Percentiles rank a stretch among this genome's conserved stretches.
phyloP scores from a whole-genome alignment of 2,329 filamentous ascomycete species.

The Leptosphaerulina australis region DNA sequence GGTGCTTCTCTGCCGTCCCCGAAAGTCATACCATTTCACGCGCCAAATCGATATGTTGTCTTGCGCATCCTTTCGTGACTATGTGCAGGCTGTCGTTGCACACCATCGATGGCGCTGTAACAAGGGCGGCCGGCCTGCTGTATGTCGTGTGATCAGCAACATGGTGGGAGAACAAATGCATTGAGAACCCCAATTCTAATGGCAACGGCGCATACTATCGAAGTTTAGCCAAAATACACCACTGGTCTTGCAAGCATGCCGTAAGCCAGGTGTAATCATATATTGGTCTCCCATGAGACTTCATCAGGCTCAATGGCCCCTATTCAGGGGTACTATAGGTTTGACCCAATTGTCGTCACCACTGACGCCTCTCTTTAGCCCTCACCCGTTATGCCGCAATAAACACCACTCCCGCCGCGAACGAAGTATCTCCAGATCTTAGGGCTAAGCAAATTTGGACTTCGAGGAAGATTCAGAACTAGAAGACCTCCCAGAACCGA shows the following conservation, averaged over 20 bases:
- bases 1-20: slow-evolving; percentile 6
- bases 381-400: too few relatives aligned
- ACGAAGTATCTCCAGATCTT: too few relatives aligned
- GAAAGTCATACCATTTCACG: slow-evolving; percentile 4
- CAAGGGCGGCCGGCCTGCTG: neutral
- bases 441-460: too few relatives aligned
- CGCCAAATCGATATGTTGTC: slow-evolving; percentile 8
- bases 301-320: neutral
- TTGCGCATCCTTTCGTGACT: slow-evolving; percentile 7
- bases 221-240: neutral
- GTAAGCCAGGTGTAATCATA: neutral
- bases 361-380: too few relatives aligned
- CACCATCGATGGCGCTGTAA: slow-evolving; percentile 2
- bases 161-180: neutral
- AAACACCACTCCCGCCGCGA: too few relatives aligned
- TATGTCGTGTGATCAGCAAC: neutral
- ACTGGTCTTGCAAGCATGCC: neutral
- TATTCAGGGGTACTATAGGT: neutral
- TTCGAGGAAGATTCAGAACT: too few relatives aligned
- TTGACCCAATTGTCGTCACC: too few relatives aligned
- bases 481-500: too few relatives aligned
- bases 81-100: slow-evolving; percentile 3
- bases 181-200: neutral
- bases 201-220: neutral
- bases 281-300: neutral